Conservation (phyloP, 169 alveolate species). For the Eimeria zaria region DNA sequence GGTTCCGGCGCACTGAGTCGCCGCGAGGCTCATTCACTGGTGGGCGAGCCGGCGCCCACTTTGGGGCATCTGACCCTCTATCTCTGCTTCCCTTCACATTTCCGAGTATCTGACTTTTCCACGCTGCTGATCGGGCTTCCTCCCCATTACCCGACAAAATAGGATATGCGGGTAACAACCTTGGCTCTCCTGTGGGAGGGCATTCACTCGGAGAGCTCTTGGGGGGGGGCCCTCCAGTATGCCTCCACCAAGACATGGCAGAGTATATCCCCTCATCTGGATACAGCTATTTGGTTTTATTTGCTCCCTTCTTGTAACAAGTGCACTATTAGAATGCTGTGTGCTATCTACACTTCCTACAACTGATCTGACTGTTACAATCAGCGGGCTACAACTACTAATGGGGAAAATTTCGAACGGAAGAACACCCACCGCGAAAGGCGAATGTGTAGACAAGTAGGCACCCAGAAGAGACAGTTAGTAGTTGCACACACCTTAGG, state of each 20-base stretch:
- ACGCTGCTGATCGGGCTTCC: neutral
- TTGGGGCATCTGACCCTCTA: neutral
- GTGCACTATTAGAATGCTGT: neutral
- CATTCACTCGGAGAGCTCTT: neutral
- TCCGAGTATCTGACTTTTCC: too few relatives aligned
- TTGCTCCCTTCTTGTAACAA: neutral
- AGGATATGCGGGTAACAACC: neutral
- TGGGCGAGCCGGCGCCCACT: neutral
- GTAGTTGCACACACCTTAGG: neutral
- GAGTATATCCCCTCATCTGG: slow-evolving; percentile 37
- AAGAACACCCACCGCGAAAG: neutral
- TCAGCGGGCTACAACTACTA: neutral
- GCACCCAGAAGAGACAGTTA: neutral
- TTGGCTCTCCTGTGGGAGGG: neutral
- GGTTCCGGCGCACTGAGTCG: neutral
- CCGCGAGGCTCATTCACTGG: neutral
- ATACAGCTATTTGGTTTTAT: neutral
- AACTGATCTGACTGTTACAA: neutral
- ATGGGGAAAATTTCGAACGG: neutral
- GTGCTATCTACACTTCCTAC: neutral
- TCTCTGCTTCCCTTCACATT: neutral
- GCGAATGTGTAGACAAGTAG: neutral
- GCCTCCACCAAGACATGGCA: slow-evolving; percentile 41
- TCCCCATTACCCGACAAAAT: neutral
- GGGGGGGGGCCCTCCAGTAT: slow-evolving; percentile 19